phyloP scores from a whole-genome alignment of 2,329 filamentous ascomycete species.

The Diatrype stigma region DNA sequence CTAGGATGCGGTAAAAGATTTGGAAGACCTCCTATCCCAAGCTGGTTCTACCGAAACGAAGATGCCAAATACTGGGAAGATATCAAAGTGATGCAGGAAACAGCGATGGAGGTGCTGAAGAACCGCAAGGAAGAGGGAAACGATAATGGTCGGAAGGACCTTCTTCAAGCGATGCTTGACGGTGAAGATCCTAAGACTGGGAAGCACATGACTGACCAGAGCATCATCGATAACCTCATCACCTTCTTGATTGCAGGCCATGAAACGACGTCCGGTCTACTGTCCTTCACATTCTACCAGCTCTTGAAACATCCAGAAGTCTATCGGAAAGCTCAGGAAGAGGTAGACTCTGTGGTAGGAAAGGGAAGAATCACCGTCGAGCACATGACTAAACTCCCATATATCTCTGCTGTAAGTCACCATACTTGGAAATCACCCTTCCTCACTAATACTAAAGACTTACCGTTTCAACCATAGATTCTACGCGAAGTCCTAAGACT shows the following conservation, averaged over 20 bases:
- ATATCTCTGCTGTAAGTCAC: conserved; percentile 52
- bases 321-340: conserved; percentile 58
- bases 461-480: conserved; percentile 29
- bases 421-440: neutral
- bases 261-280: conserved; percentile 65
- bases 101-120: conserved; percentile 57
- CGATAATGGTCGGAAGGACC: conserved; percentile 52
- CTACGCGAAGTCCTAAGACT: conserved; percentile 64
- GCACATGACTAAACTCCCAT: conserved; percentile 61
- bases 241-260: conserved; percentile 70
- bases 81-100: conserved; percentile 50
- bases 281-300: conserved; percentile 63
- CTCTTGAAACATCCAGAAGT: conserved; percentile 59
- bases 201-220: conserved; percentile 56
- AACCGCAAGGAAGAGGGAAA: conserved; percentile 50
- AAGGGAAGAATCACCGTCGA: conserved; percentile 53
- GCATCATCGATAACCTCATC: conserved; percentile 66
- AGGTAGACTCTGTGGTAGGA: conserved; percentile 64
- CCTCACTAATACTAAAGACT: neutral
- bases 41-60: conserved; percentile 44
- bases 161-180: conserved; percentile 66
- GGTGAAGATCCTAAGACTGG: conserved; percentile 65
- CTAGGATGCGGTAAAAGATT: conserved; percentile 49
- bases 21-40: conserved; percentile 41
- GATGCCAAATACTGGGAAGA: conserved; percentile 50